Percentiles rank a stretch among this genome's conserved stretches.
These are phyloP conservation scores for Knufia petricola DNA, from an alignment of 2,329 filamentous ascomycete genomes.

Conservation along the genomic window DNA sequence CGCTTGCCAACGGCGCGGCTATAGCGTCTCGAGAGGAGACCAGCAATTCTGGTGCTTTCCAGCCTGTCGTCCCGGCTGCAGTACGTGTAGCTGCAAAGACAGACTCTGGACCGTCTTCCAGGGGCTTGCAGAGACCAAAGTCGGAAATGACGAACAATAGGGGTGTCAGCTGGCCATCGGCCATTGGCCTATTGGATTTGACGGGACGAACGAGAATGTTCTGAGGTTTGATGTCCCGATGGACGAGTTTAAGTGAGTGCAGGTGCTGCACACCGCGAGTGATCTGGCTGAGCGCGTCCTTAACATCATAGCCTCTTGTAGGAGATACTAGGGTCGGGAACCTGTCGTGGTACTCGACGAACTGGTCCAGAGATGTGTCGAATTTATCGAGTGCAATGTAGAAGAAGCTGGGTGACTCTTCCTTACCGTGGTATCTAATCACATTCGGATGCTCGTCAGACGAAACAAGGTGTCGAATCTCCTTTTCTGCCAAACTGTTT, in stretches of 20 bases:
- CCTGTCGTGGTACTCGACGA: slow-evolving; percentile 64
- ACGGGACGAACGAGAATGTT: slow-evolving; percentile 74
- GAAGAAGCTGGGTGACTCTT: slow-evolving; percentile 77
- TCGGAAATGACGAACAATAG: slow-evolving; percentile 92
- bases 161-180: slow-evolving; percentile 34
- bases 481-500: slow-evolving; percentile 88
- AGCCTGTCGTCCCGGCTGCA: slow-evolving; percentile 85
- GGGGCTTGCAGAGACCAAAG: slow-evolving; percentile 94
- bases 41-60: slow-evolving; percentile 90
- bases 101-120: slow-evolving; percentile 79
- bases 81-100: slow-evolving; percentile 70
- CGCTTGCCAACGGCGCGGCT: slow-evolving; percentile 35
- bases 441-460: slow-evolving; percentile 96
- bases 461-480: slow-evolving; percentile 80
- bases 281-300: slow-evolving; percentile 76
- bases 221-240: slow-evolving; percentile 93
- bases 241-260: slow-evolving; percentile 86
- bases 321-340: slow-evolving; percentile 62
- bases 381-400: slow-evolving; percentile 96
- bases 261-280: slow-evolving; percentile 81
- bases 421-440: slow-evolving; percentile 90
- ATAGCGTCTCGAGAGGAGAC: slow-evolving; percentile 43
- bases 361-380: slow-evolving; percentile 83
- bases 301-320: slow-evolving; percentile 57
- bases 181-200: slow-evolving; percentile 19